Conservation (phyloP, 2,329 filamentous ascomycete genomes). For the Teratosphaeriaceae sp. region DNA sequence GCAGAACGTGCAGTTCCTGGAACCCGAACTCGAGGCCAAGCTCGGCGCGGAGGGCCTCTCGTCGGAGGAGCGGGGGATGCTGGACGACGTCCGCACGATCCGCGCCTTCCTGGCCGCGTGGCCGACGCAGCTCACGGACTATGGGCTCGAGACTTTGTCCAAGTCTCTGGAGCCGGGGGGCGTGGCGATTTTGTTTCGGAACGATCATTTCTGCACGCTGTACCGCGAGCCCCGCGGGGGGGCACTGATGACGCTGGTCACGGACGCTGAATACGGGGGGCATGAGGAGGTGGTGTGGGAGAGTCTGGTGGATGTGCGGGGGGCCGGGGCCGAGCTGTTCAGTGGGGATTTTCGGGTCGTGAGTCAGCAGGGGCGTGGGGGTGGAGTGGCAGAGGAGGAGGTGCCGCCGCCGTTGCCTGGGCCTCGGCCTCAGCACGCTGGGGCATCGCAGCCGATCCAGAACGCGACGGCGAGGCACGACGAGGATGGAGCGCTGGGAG, state of each 20-base stretch:
- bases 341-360: slow-evolving; percentile 86
- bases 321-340: slow-evolving; percentile 73
- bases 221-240: slow-evolving; percentile 78
- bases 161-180: slow-evolving; percentile 66
- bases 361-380: slow-evolving; percentile 52
- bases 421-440: slow-evolving; percentile 16
- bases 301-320: slow-evolving; percentile 80
- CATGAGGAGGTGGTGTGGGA: slow-evolving; percentile 97
- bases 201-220: slow-evolving; percentile 93
- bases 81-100: slow-evolving; percentile 78
- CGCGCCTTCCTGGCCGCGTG: slow-evolving; percentile 73
- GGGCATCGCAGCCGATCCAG: slow-evolving; percentile 6
- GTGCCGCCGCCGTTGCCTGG: slow-evolving; percentile 11
- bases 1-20: slow-evolving; percentile 79
- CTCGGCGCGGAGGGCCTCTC: slow-evolving; percentile 58
- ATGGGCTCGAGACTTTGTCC: slow-evolving; percentile 69
- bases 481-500: background rate
- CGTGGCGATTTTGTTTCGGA: slow-evolving; percentile 87
- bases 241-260: slow-evolving; percentile 76
- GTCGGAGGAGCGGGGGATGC: slow-evolving; percentile 66
- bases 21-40: slow-evolving; percentile 82
- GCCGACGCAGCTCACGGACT: slow-evolving; percentile 79
- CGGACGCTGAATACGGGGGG: slow-evolving; percentile 80
- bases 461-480: background rate
- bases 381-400: slow-evolving; percentile 8